Evolutionary conservation across 306 rosid species (phyloP).

Genomic region (Cercis canadensis): DNA sequence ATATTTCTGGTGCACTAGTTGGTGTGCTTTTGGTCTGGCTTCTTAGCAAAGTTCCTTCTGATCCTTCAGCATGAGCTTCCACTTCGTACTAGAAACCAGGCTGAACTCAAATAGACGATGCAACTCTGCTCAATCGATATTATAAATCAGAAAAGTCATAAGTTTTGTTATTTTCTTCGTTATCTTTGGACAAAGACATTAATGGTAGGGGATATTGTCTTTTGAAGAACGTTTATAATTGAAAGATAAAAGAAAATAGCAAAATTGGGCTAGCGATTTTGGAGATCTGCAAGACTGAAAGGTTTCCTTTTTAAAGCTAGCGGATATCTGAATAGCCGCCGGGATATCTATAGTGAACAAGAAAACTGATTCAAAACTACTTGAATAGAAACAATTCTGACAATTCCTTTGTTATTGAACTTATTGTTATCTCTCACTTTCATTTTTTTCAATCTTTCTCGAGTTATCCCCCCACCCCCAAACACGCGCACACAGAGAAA

Average conservation of each 20-base stretch:
- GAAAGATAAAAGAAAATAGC: no score
- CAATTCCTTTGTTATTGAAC: no score
- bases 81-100: constrained; percentile 36
- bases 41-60: constrained; percentile 83
- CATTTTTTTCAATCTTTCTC: neutral
- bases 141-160: constrained; percentile 3
- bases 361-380: neutral
- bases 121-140: constrained; percentile 20
- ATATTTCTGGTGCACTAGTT: constrained; percentile 96
- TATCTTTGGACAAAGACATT: constrained; percentile 3
- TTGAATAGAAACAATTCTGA: neutral
- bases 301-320: no score
- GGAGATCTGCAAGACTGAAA: no score
- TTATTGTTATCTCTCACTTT: neutral
- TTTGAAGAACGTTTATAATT: no score
- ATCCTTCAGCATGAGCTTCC: constrained; percentile 47
- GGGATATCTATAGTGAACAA: neutral
- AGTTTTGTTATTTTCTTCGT: neutral
- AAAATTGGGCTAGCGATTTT: no score
- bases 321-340: no score
- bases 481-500: neutral
- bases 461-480: neutral
- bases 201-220: neutral
- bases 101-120: constrained; percentile 24
- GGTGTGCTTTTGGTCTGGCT: constrained; percentile 94